phyloP scores from a whole-genome alignment of 495 filamentous ascomycete genomes.

The Annulohypoxylon maeteangense region DNA sequence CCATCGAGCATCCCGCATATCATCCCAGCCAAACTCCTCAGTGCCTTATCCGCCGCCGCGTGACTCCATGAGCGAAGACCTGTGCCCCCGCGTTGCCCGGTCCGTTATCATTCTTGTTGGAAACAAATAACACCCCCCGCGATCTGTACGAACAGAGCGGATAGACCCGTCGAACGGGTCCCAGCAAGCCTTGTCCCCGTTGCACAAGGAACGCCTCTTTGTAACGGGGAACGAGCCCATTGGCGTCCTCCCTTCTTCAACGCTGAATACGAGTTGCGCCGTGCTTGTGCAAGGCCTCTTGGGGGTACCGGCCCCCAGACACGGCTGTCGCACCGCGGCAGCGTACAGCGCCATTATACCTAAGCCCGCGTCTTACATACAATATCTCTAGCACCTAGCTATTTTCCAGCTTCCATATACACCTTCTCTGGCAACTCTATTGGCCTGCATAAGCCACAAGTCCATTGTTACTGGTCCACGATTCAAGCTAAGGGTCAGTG shows the following conservation, averaged over 20 bases:
- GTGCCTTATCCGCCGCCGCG: constrained; percentile 61
- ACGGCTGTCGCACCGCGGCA: constrained; percentile 50
- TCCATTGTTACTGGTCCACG: constrained; percentile 42
- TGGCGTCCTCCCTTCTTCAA: constrained; percentile 50
- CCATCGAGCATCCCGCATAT: constrained; percentile 53
- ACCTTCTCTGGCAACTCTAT: constrained; percentile 38
- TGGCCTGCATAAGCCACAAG: constrained; percentile 43
- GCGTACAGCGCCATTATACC: constrained; percentile 49
- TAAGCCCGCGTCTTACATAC: constrained; percentile 46
- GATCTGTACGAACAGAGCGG: constrained; percentile 49
- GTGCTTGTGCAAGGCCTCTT: constrained; percentile 42
- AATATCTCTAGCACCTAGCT: constrained; percentile 44
- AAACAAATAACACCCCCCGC: constrained; percentile 51
- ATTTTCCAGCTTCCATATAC: constrained; percentile 42
- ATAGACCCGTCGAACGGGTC: constrained; percentile 44
- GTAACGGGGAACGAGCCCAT: constrained; percentile 58
- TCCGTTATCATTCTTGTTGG: constrained; percentile 46
- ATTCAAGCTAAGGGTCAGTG: constrained; percentile 42
- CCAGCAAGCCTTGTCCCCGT: constrained; percentile 48
- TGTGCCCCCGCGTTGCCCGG: constrained; percentile 48
- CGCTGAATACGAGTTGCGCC: constrained; percentile 49
- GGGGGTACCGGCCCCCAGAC: constrained; percentile 45
- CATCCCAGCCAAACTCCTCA: constrained; percentile 50
- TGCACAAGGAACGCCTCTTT: constrained; percentile 57
- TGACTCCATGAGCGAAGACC: constrained; percentile 53